Evolutionary conservation across 2,329 filamentous ascomycete genomes (phyloP), one percentile per base, ranked within the genome.

Genomic region (Fonsecaea monophora): DNA sequence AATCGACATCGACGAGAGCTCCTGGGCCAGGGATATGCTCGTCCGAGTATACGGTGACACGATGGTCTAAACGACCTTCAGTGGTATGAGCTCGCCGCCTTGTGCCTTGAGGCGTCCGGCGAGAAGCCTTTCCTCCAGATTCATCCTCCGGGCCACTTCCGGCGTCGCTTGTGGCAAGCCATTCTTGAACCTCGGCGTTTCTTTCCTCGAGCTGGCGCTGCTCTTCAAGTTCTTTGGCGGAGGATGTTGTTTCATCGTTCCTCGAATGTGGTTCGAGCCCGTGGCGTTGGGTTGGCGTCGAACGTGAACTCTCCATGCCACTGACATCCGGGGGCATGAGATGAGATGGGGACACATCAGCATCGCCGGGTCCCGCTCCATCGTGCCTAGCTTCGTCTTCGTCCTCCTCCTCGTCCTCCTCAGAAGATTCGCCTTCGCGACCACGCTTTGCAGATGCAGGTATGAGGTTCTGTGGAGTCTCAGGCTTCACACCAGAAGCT

Each of bases 161-260:
- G 15, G 79, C 80, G 50, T 81, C 81, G 69, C 81, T 84, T 12
- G 80, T 79, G 13, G 76, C 80, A 3, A 86, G 79, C 85, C 85
- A 87, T 25, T 80, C 77, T 60, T 80, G 78, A 38, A 87, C 85
- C 61, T 85, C 83, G 8, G 80, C 77, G 65, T 85, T 85, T 71
- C 82, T 85, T 59, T 85, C 82, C 3, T 81, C 78, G 37, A 80
- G 75, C 38, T 81, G 76, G 58, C 82, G 79, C 65, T 81, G 77
- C 53, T 81, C 76, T 56, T 82, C 79, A 57, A 85, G 76, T 32
- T 87, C 84, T 56, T 84, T 83, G 7, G 85, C 76, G 57, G 80
- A 86, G 13, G 78, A 79, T 3, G 85, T 77, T 54, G 78, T 79
- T 15, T 77, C 75, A 61, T 83, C 74, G 4, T 77, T 78, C 53